Percentiles rank a stretch among this genome's conserved stretches.
Evolutionary conservation across 495 filamentous ascomycete genomes (phyloP).

Genomic region (Penicillium bovifimosum): DNA sequence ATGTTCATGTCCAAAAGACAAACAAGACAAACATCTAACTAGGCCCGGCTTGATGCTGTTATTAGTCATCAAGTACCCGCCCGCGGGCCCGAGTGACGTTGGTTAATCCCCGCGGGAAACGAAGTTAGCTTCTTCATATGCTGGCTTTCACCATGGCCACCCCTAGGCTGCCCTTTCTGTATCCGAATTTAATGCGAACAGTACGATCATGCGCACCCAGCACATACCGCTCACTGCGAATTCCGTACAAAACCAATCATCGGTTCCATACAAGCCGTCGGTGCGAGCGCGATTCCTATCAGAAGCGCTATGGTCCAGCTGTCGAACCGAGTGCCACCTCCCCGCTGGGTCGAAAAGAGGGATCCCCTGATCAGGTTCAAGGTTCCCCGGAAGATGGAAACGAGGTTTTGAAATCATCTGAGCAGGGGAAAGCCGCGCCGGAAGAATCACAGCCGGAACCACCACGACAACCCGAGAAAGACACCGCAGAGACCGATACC

Average conservation of each 20-base stretch:
- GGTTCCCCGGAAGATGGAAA: slow-evolving; percentile 19
- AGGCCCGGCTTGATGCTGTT: background rate
- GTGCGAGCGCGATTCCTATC: slow-evolving; percentile 38
- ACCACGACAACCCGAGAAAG: background rate
- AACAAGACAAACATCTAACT: too few relatives aligned
- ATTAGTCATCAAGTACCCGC: background rate
- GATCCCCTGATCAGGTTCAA: slow-evolving; percentile 13
- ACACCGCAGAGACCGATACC: slow-evolving; percentile 1
- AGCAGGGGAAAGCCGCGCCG: slow-evolving; percentile 4
- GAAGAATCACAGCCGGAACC: slow-evolving; percentile 13
- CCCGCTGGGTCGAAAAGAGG: slow-evolving; percentile 26
- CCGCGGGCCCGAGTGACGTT: background rate
- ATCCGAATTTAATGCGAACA: slow-evolving; percentile 59
- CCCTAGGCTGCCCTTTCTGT: slow-evolving; percentile 65
- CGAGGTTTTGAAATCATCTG: slow-evolving; percentile 8
- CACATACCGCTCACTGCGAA: slow-evolving; percentile 26
- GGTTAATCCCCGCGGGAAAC: background rate
- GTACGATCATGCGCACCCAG: slow-evolving; percentile 35
- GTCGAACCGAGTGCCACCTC: slow-evolving; percentile 42
- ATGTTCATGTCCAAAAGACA: too few relatives aligned
- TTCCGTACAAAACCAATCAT: slow-evolving; percentile 15
- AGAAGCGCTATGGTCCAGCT: slow-evolving; percentile 49
- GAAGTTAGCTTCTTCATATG: background rate
- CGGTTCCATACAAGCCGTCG: slow-evolving; percentile 39
- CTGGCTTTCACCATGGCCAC: slow-evolving; percentile 52